A percentile compares a stretch with the other conserved stretches of the same genome.
These are phyloP conservation scores for Hyaloscypha finlandica DNA, from an alignment of 495 filamentous ascomycete genomes.

Conservation along the genomic window DNA sequence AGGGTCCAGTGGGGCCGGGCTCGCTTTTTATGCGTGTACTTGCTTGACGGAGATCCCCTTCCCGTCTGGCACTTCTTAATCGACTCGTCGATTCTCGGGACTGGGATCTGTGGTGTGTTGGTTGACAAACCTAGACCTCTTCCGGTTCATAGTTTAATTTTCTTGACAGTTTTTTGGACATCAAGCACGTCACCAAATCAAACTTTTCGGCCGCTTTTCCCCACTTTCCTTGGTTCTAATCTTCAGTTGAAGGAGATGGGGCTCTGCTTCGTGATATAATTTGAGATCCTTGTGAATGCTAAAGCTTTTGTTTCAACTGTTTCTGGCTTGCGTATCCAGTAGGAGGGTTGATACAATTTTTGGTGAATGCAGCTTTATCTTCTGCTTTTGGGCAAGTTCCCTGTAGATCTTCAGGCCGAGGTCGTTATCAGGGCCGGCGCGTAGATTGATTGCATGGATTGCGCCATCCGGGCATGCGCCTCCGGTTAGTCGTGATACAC, in stretches of 20 bases:
- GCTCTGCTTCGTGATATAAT: neutral
- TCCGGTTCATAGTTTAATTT: neutral
- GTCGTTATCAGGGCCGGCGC: neutral
- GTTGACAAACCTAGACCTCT: neutral
- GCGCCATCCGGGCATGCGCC: conserved; percentile 1
- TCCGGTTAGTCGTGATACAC: too few species aligned
- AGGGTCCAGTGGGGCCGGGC: neutral
- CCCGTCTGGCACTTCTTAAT: neutral
- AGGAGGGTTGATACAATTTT: neutral
- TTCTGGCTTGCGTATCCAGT: conserved; percentile 1
- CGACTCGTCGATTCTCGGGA: neutral
- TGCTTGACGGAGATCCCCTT: neutral
- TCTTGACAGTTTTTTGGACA: neutral
- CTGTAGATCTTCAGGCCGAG: neutral
- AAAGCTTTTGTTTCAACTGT: neutral
- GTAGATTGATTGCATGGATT: neutral
- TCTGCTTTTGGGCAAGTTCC: neutral
- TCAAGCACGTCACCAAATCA: neutral
- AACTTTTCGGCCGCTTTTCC: neutral
- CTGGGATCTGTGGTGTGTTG: neutral
- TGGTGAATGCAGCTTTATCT: neutral
- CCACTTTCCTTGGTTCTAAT: neutral
- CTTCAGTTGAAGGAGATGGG: neutral
- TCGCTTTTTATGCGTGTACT: neutral
- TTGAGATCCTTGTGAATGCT: neutral